phyloP scores from a whole-genome alignment of 208 protist genomes.

The Wallacemonas rigidus region DNA sequence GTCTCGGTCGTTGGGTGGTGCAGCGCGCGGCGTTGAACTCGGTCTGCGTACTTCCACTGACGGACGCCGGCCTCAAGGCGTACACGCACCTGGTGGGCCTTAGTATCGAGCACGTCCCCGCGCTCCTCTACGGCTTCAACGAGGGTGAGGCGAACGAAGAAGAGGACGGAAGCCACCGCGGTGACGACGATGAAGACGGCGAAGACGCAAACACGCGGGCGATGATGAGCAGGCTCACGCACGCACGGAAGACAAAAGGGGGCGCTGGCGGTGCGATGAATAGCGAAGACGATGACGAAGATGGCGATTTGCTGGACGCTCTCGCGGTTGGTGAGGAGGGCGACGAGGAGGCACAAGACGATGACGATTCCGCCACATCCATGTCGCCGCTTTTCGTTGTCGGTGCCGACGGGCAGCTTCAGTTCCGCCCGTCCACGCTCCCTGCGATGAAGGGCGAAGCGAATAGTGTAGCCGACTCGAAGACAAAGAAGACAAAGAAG shows the following conservation, averaged over 20 bases:
- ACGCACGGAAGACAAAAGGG: background rate
- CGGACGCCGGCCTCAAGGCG: slow-evolving; percentile 23
- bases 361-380: slow-evolving; percentile 24
- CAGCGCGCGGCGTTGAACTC: slow-evolving; percentile 70
- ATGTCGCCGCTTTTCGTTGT: slow-evolving; percentile 39
- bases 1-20: slow-evolving; percentile 86
- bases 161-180: slow-evolving; percentile 11
- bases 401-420: slow-evolving; percentile 49
- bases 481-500: slow-evolving; percentile 16
- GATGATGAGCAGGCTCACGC: background rate
- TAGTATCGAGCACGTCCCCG: slow-evolving; percentile 76
- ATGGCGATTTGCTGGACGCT: slow-evolving; percentile 16
- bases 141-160: slow-evolving; percentile 34
- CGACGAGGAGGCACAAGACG: background rate
- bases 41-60: slow-evolving; percentile 79
- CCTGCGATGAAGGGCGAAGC: slow-evolving; percentile 6
- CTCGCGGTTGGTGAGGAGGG: slow-evolving; percentile 8
- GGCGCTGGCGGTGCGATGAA: slow-evolving; percentile 7
- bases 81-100: slow-evolving; percentile 24
- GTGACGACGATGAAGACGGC: slow-evolving; percentile 7
- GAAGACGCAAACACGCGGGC: background rate
- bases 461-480: slow-evolving; percentile 2
- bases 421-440: slow-evolving; percentile 21
- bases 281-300: slow-evolving; percentile 20
- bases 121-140: slow-evolving; percentile 62